phyloP scores from a whole-genome alignment of 2,329 filamentous ascomycete genomes.

The Chaetomium sp. region DNA sequence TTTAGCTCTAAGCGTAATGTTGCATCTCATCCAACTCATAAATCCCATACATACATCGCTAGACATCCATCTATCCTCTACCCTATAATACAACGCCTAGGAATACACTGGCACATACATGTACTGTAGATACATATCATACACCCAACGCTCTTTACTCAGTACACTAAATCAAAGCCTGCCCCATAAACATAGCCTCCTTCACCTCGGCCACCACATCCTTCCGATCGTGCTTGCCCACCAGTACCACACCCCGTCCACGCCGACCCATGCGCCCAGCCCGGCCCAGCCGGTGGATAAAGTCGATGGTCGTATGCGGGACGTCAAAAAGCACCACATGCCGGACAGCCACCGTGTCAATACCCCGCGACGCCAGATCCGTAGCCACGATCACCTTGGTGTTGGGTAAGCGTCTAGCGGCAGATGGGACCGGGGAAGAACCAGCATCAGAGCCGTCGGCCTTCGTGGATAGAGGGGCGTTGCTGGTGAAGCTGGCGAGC shows the following conservation, averaged over 20 bases:
- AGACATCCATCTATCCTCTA: not conserved
- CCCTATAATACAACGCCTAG: not conserved
- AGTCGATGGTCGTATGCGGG: slow-evolving; percentile 96
- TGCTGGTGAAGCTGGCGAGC: slow-evolving; percentile 64
- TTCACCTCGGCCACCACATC: slow-evolving; percentile 90
- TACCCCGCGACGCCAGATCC: slow-evolving; percentile 84
- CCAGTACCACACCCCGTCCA: slow-evolving; percentile 81
- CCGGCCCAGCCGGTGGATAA: slow-evolving; percentile 89
- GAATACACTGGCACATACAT: not conserved
- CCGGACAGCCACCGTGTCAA: slow-evolving; percentile 85
- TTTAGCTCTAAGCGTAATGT: not conserved
- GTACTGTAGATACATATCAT: not conserved
- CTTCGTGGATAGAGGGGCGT: slow-evolving; percentile 32
- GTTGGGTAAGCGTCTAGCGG: slow-evolving; percentile 49
- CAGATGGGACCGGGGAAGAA: not conserved
- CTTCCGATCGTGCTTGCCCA: slow-evolving; percentile 81
- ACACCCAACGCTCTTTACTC: not conserved
- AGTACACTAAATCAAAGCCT: slow-evolving; percentile 59
- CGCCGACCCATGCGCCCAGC: slow-evolving; percentile 89
- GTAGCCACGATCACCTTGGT: slow-evolving; percentile 92
- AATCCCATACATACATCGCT: not conserved
- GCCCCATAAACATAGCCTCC: slow-evolving; percentile 78
- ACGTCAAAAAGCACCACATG: slow-evolving; percentile 95
- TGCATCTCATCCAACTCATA: not conserved
- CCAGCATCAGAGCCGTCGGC: slow-evolving; percentile 4